Base-by-base conservation (phyloP, 805 yeast species). In the Zygotorulaspora danielsina region DNA sequence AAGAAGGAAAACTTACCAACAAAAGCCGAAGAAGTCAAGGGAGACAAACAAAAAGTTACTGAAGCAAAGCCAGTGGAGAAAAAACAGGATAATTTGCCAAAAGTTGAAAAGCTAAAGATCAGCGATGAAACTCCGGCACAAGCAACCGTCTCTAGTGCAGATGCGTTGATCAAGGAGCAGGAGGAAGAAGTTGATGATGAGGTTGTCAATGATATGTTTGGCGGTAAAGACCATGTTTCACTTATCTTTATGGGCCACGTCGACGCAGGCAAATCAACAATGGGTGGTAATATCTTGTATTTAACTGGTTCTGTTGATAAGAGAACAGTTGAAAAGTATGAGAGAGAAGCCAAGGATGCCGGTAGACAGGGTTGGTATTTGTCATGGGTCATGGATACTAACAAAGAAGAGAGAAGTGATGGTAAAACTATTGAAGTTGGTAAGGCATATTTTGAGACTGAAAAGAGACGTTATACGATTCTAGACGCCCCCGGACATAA, bases 291-390 rank as follows among this genome's bases (percentile, higher is more conserved):
- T 68, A 72, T 93, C 53, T 75, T 93, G 49, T 90, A 73, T 61
- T 72, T 93, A 59, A 90, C 97, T 16, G 97, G 97, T 46, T 86
- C 97, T 34, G 98, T 93, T 45, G 98, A 93, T 67, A 93, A 93
- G 75, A 85, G 99, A 72, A 90, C 97, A 15, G 93, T 93, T 51
- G 99, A 93, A 55, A 93, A 93, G 67, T 90, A 90, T 63, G 97
- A 93, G 72, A 79, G 89, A 65, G 99, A 93, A 69, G 98, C 98
- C 45, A 88, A 88, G 66, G 99, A 93, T 56, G 97, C 97, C 32
- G 97, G 98, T 66, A 84, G 97, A 73, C 98, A 93, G 72, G 97
- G 97, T 66, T 93, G 99, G 99, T 93, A 93, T 65, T 72, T 93
- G 54, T 89, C 97, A 6, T 93, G 98, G 98, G 94, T 93, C 55